These are phyloP conservation scores for Zymoseptoria ardabiliae DNA, from an alignment of 2,329 filamentous ascomycete genomes.

Conservation along the genomic window DNA sequence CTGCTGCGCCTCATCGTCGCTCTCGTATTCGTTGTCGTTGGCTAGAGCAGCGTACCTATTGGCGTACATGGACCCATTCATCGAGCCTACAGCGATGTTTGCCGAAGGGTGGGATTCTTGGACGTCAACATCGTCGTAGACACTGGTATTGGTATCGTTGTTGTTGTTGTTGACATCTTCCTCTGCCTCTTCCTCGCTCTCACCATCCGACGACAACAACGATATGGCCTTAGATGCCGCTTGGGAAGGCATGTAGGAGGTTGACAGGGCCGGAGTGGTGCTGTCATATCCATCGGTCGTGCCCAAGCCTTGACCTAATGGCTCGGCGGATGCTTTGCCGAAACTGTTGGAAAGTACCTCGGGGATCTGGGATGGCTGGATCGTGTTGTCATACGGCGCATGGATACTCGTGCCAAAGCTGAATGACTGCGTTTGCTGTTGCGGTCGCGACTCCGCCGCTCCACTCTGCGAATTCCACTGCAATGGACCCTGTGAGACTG, in stretches of 20 bases:
- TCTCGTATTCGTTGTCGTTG: slow-evolving; percentile 5
- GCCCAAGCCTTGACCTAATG: neutral
- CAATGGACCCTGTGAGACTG: neutral
- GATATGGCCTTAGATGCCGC: slow-evolving; percentile 14
- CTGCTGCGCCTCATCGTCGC: neutral
- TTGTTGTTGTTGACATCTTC: neutral
- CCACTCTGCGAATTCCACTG: neutral
- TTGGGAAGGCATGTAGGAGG: slow-evolving; percentile 14
- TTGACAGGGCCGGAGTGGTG: slow-evolving; percentile 7
- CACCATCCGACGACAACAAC: slow-evolving; percentile 19
- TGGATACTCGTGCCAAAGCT: slow-evolving; percentile 5
- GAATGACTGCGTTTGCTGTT: neutral
- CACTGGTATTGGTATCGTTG: neutral
- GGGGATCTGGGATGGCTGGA: slow-evolving; percentile 18
- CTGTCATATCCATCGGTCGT: slow-evolving; percentile 1
- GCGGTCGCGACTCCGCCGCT: neutral
- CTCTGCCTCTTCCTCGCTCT: slow-evolving; percentile 1
- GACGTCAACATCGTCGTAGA: neutral
- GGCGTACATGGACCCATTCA: neutral
- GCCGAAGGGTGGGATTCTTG: neutral
- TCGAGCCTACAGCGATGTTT: neutral
- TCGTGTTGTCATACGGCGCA: slow-evolving; percentile 13
- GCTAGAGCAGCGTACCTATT: slow-evolving; percentile 9
- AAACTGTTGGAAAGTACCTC: slow-evolving; percentile 19
- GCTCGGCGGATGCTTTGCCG: slow-evolving; percentile 2